These are phyloP conservation scores for Leccinum uliginosum DNA, from an alignment of 768 basidiomycete genomes.

Conservation along the genomic window DNA sequence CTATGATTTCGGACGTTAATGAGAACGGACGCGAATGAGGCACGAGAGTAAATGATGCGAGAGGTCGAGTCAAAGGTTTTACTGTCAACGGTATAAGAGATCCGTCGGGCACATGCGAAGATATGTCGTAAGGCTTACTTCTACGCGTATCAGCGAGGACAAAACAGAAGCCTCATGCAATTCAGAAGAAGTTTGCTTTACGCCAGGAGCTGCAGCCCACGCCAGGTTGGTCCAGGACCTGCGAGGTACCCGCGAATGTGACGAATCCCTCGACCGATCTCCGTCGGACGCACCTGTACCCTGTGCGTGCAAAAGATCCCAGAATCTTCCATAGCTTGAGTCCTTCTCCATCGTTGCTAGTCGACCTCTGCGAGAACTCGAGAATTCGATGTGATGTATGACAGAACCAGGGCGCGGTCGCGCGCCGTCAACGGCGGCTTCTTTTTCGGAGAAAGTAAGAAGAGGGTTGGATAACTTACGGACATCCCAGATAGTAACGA, in stretches of 20 bases:
- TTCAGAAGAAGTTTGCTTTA: constrained; percentile 27
- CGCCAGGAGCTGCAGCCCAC: constrained; percentile 40
- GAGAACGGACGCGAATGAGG: constrained; percentile 39
- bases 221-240: constrained; percentile 64
- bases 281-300: constrained; percentile 38
- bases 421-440: constrained; percentile 68
- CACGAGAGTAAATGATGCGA: constrained; percentile 70
- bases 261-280: constrained; percentile 41
- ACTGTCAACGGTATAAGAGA: constrained; percentile 37
- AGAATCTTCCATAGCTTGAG: constrained; percentile 64
- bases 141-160: constrained; percentile 64
- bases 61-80: constrained; percentile 53
- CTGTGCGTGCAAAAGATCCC: constrained; percentile 64
- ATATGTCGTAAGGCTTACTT: constrained; percentile 43
- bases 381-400: constrained; percentile 64
- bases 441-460: constrained; percentile 70
- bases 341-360: constrained; percentile 70
- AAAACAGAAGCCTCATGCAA: constrained; percentile 36
- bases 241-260: constrained; percentile 34
- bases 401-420: constrained; percentile 35
- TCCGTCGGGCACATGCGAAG: background rate
- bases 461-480: constrained; percentile 60
- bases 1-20: constrained; percentile 63
- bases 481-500: constrained; percentile 75
- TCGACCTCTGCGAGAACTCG: constrained; percentile 59